Evolutionary conservation across 1,139 yeast species (phyloP).

Genomic region (Candida sp.): DNA sequence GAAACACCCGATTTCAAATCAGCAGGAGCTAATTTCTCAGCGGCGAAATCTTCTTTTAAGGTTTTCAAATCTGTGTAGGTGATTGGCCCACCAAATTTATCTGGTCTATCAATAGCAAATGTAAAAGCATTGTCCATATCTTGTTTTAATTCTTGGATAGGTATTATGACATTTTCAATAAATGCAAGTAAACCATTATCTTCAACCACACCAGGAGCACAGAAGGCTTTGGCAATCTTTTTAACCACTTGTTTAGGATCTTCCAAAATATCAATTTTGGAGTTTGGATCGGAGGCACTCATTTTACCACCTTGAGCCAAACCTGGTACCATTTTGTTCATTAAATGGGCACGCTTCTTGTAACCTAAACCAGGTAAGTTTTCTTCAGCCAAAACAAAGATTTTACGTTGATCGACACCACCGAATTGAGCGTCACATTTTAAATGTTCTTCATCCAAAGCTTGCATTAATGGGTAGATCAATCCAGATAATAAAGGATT

Average conservation of each 20-base stretch:
- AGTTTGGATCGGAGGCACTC: conserved; percentile 99
- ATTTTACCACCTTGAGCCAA: conserved; percentile 96
- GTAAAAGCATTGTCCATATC: conserved; percentile 51
- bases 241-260: conserved; percentile 84
- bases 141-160: conserved; percentile 73
- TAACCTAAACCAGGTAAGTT: conserved; percentile 83
- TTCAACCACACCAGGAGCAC: conserved; percentile 92
- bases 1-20: conserved; percentile 93
- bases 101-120: conserved; percentile 86
- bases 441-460: conserved; percentile 90
- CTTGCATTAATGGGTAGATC: conserved; percentile 98
- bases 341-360: conserved; percentile 96
- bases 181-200: conserved; percentile 91
- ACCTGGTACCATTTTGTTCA: conserved; percentile 99
- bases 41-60: conserved; percentile 67
- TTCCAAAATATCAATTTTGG: conserved; percentile 90
- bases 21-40: conserved; percentile 79
- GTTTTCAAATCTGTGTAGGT: conserved; percentile 66
- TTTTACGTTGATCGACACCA: conserved; percentile 98
- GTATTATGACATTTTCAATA: conserved; percentile 78
- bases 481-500: conserved; percentile 92
- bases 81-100: conserved; percentile 93
- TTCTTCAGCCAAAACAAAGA: conserved; percentile 96
- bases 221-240: conserved; percentile 89
- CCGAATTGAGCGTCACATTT: conserved; percentile 95